Evolutionary conservation across 2,329 filamentous ascomycete genomes (phyloP), one percentile per base, ranked within the genome.

Genomic region (Lachnellula suecica): DNA sequence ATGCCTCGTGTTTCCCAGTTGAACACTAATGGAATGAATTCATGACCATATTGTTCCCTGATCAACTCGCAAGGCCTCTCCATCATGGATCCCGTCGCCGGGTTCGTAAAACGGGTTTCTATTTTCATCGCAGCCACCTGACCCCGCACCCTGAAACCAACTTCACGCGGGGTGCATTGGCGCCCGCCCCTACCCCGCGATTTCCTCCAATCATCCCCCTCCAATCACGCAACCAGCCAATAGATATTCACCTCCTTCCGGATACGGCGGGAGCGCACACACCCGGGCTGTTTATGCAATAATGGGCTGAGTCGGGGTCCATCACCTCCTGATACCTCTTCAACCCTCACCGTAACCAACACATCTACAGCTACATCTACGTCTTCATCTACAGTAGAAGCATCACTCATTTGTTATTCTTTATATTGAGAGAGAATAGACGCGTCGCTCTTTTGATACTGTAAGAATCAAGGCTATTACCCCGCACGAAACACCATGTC

Each of bases 401-500:
- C 4, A 35, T 15, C 31, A 4, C n/a, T n/a, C n/a, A n/a, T n/a
- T n/a, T n/a, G n/a, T n/a, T n/a, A n/a, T n/a, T n/a, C n/a, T n/a
- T n/a, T n/a, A n/a, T n/a, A n/a, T n/a, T n/a, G n/a, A n/a, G n/a
- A n/a, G n/a, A n/a, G n/a, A n/a, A 31, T 31, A 31, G 15, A 15
- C 29, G 29, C 29, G 29, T 15, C 29, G 29, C 29, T 15, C 8
- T 31, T 15, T 15, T 8, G 8, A 31, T 31, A 31, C 29, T 8
- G 15, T 15, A 31, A 8, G 8, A 8, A 31, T 15, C 29, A 31
- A 31, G 8, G 8, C 15, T 8, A 31, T 8, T 31, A 19, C n/a
- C 17, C 10, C 7, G 37, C n/a, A 40, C 8, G 25, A 22, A 22
- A 31, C 48, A 48, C 25, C 34, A 56, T 54, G 49, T 52, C 52